Percentiles rank a stretch among this genome's conserved stretches.
Conservation (phyloP, 495 filamentous ascomycete species). For the Podospora tetraspora region DNA sequence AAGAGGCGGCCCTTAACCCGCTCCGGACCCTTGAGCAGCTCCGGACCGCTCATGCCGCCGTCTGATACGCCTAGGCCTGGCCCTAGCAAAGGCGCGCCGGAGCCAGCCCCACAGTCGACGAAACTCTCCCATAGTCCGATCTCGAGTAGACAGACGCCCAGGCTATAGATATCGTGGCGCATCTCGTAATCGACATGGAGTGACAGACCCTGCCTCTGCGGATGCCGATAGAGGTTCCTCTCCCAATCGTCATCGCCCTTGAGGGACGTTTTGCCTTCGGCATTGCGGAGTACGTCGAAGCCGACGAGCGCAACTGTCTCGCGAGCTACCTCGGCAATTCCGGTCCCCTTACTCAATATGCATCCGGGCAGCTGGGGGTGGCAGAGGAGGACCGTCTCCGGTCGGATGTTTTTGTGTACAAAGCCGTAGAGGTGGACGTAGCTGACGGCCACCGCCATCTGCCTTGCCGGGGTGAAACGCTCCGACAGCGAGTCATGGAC, state of each 20-base stretch:
- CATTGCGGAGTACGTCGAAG: slow-evolving; percentile 44
- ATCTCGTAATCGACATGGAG: slow-evolving; percentile 44
- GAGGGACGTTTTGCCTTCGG: slow-evolving; percentile 33
- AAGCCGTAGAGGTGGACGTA: slow-evolving; percentile 49
- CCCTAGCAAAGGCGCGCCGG: too few relatives aligned
- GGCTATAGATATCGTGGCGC: slow-evolving; percentile 59
- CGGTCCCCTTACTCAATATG: too few relatives aligned
- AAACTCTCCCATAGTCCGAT: slow-evolving; percentile 56
- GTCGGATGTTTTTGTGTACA: slow-evolving; percentile 56
- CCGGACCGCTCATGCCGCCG: background rate
- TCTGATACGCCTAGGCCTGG: background rate
- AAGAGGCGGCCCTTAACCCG: slow-evolving; percentile 24
- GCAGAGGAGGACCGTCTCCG: slow-evolving; percentile 49
- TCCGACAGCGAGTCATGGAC: slow-evolving; percentile 7
- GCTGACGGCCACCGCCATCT: slow-evolving; percentile 41
- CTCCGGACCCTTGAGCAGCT: slow-evolving; percentile 3
- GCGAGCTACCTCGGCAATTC: background rate
- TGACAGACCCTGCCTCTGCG: slow-evolving; percentile 42
- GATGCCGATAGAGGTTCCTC: slow-evolving; percentile 54
- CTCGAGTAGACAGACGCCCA: slow-evolving; percentile 47
- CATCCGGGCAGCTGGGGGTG: background rate
- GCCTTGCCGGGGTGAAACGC: slow-evolving; percentile 36
- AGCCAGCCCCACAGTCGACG: slow-evolving; percentile 17
- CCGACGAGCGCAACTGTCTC: slow-evolving; percentile 41
- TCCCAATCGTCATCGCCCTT: slow-evolving; percentile 42